Evolutionary conservation across 768 basidiomycete genomes (phyloP).

Genomic region (Krasilnikovozyma curviuscula): DNA sequence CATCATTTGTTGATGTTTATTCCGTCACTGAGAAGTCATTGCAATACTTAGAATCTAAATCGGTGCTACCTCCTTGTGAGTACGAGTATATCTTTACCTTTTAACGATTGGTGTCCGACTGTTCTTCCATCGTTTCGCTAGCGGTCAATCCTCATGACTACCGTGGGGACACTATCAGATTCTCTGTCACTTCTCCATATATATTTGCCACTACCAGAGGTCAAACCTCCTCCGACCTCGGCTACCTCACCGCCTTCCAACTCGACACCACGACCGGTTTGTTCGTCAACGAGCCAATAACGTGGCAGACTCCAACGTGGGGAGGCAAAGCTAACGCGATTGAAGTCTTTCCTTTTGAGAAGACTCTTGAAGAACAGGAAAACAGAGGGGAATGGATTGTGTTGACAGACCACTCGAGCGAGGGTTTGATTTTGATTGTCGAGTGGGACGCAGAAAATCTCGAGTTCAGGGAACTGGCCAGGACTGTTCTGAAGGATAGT

Average conservation of each 20-base stretch:
- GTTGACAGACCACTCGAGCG: slow-evolving; percentile 19
- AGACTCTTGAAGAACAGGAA: neutral
- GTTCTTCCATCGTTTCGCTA: too few relatives aligned
- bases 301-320: slow-evolving; percentile 16
- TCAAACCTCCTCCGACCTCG: slow-evolving; percentile 8
- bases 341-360: slow-evolving; percentile 14
- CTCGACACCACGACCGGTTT: slow-evolving; percentile 11
- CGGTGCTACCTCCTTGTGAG: too few relatives aligned
- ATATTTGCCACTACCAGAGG: slow-evolving; percentile 21
- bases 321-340: slow-evolving; percentile 23
- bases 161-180: slow-evolving; percentile 20
- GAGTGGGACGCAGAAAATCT: slow-evolving; percentile 15
- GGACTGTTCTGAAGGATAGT: slow-evolving; percentile 6
- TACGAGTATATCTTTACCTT: too few relatives aligned
- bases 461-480: slow-evolving; percentile 15
- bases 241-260: slow-evolving; percentile 16
- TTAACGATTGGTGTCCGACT: too few relatives aligned
- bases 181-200: slow-evolving; percentile 12
- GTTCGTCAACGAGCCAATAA: neutral
- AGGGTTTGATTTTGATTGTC: slow-evolving; percentile 16
- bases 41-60: slow-evolving; percentile 14
- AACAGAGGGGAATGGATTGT: slow-evolving; percentile 15
- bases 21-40: slow-evolving; percentile 6
- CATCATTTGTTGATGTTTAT: slow-evolving; percentile 20
- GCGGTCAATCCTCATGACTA: slow-evolving; percentile 11